These are phyloP conservation scores for Globisporangium paroecandrum DNA, from an alignment of 352 stramenopile genomes.

Conservation along the genomic window DNA sequence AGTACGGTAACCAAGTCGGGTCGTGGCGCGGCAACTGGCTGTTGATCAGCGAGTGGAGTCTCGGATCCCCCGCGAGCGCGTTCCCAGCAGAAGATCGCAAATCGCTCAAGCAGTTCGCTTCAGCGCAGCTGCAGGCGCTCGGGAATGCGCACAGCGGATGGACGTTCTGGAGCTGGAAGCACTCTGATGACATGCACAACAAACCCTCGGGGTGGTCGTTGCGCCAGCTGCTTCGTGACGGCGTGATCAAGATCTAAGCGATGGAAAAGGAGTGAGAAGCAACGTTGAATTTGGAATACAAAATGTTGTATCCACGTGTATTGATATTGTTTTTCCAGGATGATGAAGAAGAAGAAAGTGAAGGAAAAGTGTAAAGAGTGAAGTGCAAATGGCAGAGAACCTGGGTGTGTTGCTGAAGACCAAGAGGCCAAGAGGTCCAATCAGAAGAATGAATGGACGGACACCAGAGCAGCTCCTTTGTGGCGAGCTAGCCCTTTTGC, in stretches of 20 bases:
- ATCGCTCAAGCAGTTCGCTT: slow-evolving; percentile 46
- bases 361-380: background rate
- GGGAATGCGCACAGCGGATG: slow-evolving; percentile 65
- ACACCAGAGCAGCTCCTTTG: background rate
- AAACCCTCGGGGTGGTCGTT: slow-evolving; percentile 67
- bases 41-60: slow-evolving; percentile 83
- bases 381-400: background rate
- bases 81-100: slow-evolving; percentile 50
- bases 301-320: background rate
- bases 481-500: background rate
- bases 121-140: slow-evolving; percentile 58
- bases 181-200: slow-evolving; percentile 59
- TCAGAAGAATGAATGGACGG: background rate
- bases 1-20: slow-evolving; percentile 52
- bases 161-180: slow-evolving; percentile 86
- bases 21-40: slow-evolving; percentile 70
- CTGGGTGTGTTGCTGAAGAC: background rate
- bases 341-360: background rate
- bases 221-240: slow-evolving; percentile 73
- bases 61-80: slow-evolving; percentile 50
- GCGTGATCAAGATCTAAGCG: slow-evolving; percentile 30
- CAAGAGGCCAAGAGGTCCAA: background rate
- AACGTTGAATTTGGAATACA: background rate
- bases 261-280: background rate
- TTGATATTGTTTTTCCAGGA: background rate